Conservation (phyloP, 176 grass and related monocot genomes). For the Carex parvula region DNA sequence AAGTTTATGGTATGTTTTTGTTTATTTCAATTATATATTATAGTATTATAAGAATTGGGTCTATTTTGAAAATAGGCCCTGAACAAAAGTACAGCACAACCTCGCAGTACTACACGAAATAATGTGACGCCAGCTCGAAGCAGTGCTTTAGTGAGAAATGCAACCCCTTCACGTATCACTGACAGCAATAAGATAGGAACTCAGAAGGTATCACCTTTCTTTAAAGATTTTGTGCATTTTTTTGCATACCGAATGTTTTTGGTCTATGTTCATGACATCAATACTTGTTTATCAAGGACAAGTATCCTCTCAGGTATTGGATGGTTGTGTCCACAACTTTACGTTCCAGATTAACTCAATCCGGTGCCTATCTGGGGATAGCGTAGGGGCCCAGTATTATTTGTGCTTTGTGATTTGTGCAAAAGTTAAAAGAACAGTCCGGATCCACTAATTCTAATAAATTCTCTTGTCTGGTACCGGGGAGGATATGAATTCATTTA, state of each 20-base stretch:
- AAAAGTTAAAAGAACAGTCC: too few species aligned
- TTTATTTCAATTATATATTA: background rate
- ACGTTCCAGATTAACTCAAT: too few species aligned
- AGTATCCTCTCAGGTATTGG: too few species aligned
- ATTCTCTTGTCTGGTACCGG: too few species aligned
- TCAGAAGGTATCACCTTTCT: slow-evolving; percentile 44
- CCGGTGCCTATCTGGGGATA: too few species aligned
- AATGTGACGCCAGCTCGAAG: slow-evolving; percentile 19
- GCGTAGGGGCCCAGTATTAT: too few species aligned
- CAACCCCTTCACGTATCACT: slow-evolving; percentile 28
- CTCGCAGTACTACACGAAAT: slow-evolving; percentile 21
- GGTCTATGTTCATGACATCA: background rate
- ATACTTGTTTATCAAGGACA: background rate
- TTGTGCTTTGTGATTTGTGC: too few species aligned
- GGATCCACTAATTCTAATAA: too few species aligned
- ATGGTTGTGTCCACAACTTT: too few species aligned
- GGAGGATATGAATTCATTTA: too few species aligned
- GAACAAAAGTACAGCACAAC: slow-evolving; percentile 31
- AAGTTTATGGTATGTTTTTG: slow-evolving; percentile 16
- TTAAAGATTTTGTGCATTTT: slow-evolving; percentile 6
- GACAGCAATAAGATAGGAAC: slow-evolving; percentile 31
- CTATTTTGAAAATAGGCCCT: slow-evolving; percentile 19
- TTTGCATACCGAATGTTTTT: background rate
- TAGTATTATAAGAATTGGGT: background rate
- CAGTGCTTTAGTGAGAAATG: slow-evolving; percentile 29